These are phyloP conservation scores for Bryoglossum gracile DNA, from an alignment of 495 filamentous ascomycete genomes.

Conservation along the genomic window DNA sequence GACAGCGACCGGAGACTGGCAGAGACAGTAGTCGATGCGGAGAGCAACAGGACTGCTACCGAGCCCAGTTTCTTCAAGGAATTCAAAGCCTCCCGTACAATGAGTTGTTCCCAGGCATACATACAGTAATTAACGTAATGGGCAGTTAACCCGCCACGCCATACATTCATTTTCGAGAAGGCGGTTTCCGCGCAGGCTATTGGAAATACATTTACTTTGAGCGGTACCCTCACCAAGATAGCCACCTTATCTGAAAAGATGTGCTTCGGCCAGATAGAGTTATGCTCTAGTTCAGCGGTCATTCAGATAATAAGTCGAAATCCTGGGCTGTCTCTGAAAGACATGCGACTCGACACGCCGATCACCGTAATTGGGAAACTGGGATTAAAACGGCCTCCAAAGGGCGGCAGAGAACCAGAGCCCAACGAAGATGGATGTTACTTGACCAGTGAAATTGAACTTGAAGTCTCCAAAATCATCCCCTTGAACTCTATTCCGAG, in stretches of 20 bases:
- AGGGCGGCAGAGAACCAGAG: slow-evolving; percentile 1
- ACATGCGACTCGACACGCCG: slow-evolving; percentile 16
- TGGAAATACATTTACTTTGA: too few relatives aligned
- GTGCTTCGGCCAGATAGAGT: slow-evolving; percentile 6
- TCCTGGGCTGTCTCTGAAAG: slow-evolving; percentile 26
- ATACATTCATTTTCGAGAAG: too few relatives aligned
- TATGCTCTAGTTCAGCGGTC: neutral
- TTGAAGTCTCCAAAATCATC: slow-evolving; percentile 55
- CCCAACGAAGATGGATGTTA: neutral
- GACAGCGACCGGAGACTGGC: neutral
- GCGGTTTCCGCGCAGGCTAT: too few relatives aligned
- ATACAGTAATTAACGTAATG: too few relatives aligned
- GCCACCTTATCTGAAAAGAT: too few relatives aligned
- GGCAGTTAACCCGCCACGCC: too few relatives aligned
- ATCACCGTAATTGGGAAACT: slow-evolving; percentile 15
- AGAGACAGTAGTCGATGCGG: neutral
- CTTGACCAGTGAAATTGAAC: slow-evolving; percentile 36
- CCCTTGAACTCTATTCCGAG: slow-evolving; percentile 69
- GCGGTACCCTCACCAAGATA: too few relatives aligned
- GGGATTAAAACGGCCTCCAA: slow-evolving; percentile 9
- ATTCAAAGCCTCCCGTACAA: slow-evolving; percentile 45
- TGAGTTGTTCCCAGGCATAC: too few relatives aligned
- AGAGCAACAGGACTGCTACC: neutral
- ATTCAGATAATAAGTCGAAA: slow-evolving; percentile 14
- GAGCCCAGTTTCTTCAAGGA: slow-evolving; percentile 23